phyloP scores from a whole-genome alignment of 2,329 filamentous ascomycete genomes.

The Neonectria sp. region DNA sequence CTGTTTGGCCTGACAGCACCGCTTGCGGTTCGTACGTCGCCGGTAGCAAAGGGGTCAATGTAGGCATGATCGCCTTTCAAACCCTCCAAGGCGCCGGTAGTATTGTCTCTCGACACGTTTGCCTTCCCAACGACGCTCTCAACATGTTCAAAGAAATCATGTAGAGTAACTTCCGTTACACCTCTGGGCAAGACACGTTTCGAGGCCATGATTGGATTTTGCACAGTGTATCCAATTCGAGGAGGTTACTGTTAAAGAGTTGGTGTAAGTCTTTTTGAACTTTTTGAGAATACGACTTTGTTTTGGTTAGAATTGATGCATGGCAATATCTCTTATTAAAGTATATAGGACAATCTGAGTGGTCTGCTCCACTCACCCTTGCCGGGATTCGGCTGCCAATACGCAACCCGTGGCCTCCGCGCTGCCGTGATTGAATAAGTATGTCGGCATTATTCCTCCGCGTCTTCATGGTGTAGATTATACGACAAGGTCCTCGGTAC shows the following conservation, averaged over 20 bases:
- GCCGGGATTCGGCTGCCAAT: neutral
- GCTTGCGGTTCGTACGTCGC: neutral
- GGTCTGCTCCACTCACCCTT: neutral
- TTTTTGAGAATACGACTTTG: neutral
- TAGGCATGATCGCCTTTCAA: slow-evolving; percentile 1
- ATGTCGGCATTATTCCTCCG: no score
- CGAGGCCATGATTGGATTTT: neutral
- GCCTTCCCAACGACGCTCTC: neutral
- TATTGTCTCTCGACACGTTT: slow-evolving; percentile 4
- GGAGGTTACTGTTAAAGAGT: neutral
- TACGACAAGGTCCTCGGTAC: no score
- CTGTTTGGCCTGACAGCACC: neutral
- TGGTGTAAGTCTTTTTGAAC: neutral
- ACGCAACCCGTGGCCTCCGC: neutral
- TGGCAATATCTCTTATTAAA: neutral
- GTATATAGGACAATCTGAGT: neutral
- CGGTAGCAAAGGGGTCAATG: neutral
- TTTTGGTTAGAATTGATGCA: neutral
- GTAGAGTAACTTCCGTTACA: neutral
- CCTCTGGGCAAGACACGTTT: neutral
- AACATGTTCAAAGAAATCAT: neutral
- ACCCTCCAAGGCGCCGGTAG: neutral
- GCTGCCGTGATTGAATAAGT: no score
- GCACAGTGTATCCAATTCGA: neutral
- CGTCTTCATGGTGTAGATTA: no score